phyloP scores from a whole-genome alignment of 139 green algal species.

The Ulvella scutata region DNA sequence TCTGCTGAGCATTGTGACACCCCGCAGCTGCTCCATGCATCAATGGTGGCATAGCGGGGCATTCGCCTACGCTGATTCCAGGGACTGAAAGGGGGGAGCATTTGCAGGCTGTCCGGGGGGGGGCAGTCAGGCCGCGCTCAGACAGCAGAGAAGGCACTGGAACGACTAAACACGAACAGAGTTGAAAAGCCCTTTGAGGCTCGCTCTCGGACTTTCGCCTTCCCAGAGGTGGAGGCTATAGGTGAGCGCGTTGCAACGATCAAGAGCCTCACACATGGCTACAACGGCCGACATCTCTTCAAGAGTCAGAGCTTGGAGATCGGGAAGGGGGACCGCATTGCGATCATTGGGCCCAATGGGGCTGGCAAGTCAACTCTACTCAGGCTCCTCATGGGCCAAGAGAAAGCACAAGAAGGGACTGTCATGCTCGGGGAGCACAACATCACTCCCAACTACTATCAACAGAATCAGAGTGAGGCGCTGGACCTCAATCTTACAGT shows the following conservation, averaged over 20 bases:
- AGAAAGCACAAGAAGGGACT: conserved; percentile 42
- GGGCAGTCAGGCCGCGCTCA: conserved; percentile 49
- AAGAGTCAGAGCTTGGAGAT: conserved; percentile 63
- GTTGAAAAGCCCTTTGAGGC: conserved; percentile 73
- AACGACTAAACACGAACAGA: conserved; percentile 59
- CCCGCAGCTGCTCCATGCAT: neutral
- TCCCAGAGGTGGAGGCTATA: conserved; percentile 58
- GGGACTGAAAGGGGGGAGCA: conserved; percentile 39
- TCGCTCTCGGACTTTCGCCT: conserved; percentile 34
- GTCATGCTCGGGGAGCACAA: conserved; percentile 62
- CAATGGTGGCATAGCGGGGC: neutral
- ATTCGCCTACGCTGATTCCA: neutral
- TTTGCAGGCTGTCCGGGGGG: conserved; percentile 46
- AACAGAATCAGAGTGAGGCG: conserved; percentile 92
- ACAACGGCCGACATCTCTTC: conserved; percentile 61
- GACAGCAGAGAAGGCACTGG: conserved; percentile 84
- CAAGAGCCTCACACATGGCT: conserved; percentile 69
- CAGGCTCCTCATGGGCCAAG: conserved; percentile 79
- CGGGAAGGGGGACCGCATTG: conserved; percentile 82
- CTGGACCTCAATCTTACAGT: conserved; percentile 73
- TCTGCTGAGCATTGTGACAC: too few species aligned
- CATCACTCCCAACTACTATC: conserved; percentile 92
- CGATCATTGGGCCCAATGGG: conserved; percentile 92
- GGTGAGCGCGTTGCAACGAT: conserved; percentile 45
- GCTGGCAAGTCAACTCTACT: conserved; percentile 93